Base-by-base conservation (phyloP, 768 basidiomycete genomes). In the Saitozyma sp. region DNA sequence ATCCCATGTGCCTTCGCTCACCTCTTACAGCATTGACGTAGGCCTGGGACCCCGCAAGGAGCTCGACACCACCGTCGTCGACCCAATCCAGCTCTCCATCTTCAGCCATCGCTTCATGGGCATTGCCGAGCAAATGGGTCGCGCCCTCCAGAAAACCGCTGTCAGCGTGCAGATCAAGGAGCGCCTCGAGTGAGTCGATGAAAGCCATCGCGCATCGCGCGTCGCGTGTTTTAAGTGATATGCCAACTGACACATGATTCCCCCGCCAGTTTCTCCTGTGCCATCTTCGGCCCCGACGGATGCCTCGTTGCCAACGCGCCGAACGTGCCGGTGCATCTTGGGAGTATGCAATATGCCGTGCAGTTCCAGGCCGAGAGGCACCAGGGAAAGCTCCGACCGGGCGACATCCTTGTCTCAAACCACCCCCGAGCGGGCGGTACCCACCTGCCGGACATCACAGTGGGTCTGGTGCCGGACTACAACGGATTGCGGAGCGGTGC, bases 151-250 rank as follows among this genome's bases (percentile, higher is more conserved):
- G 78, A 89, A 94, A 78, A 94, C 92, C 0, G 87, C 92, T 16
- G 92, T 93, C 71, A 88, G 89, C 74, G 93, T 91, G 14, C 93
- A 97, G 74, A 95, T 95, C 84, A 95, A 94, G 80, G 94, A 96
- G 78, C 85, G 94, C 3, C 85, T 96, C 51, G 94, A 96, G 59
- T 61, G 38, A 54, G 59, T 61, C 29, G 29, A 29, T 29, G 2
- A 29, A 29, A 29, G 29, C 29, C 29, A 29, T 29, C 29, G 29
- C 29, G 29, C 29, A 29, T 29, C 29, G 29, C 29, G 29, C 29
- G 29, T 29, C 29, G 29, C 29, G 29, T 5, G 29, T 29, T 29
- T 5, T 5, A 29, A 29, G 2, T 29, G 29, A 5, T 29, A 29
- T 29, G 2, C 29, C 29, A 5, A 5, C 29, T 29, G 29, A 29